phyloP scores from a whole-genome alignment of 2,329 filamentous ascomycete species.

The Samsoniella hepiali region DNA sequence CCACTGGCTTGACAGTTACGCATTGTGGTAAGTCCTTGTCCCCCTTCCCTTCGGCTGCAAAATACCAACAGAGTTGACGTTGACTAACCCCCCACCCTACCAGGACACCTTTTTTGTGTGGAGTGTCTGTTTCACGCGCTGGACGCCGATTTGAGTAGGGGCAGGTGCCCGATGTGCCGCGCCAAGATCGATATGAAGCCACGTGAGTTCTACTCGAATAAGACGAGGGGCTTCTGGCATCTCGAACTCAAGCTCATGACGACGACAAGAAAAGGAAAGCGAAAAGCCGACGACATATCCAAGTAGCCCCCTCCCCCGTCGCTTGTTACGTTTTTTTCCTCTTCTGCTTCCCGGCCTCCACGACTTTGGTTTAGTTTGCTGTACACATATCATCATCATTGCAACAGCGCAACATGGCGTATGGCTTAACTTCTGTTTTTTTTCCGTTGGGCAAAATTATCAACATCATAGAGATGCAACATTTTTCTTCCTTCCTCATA shows the following conservation, averaged over 20 bases:
- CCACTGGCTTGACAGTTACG: conserved; percentile 56
- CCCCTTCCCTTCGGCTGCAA: not conserved
- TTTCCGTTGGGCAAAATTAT: not conserved
- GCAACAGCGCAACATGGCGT: not conserved
- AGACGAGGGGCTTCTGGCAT: conserved; percentile 53
- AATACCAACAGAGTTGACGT: not conserved
- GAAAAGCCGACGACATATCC: conserved; percentile 31
- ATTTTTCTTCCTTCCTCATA: not conserved
- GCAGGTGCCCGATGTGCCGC: conserved; percentile 62
- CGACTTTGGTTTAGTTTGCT: not conserved
- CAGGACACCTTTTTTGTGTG: conserved; percentile 64
- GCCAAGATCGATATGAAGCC: conserved; percentile 52
- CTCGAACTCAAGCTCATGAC: conserved; percentile 63
- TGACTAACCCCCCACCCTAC: not conserved
- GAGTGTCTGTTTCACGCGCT: conserved; percentile 60
- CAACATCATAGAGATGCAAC: not conserved
- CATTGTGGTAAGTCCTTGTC: conserved; percentile 57
- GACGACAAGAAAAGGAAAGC: conserved; percentile 48
- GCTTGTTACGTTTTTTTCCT: not conserved
- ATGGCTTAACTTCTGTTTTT: not conserved
- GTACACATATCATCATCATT: not conserved
- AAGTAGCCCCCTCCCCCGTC: conserved; percentile 21
- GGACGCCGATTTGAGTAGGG: conserved; percentile 52
- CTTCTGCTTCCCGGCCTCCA: not conserved
- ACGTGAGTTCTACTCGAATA: conserved; percentile 39